Evolutionary conservation across 1,284 basidiomycete genomes (phyloP).

Genomic region (Cystobasidium sp.): DNA sequence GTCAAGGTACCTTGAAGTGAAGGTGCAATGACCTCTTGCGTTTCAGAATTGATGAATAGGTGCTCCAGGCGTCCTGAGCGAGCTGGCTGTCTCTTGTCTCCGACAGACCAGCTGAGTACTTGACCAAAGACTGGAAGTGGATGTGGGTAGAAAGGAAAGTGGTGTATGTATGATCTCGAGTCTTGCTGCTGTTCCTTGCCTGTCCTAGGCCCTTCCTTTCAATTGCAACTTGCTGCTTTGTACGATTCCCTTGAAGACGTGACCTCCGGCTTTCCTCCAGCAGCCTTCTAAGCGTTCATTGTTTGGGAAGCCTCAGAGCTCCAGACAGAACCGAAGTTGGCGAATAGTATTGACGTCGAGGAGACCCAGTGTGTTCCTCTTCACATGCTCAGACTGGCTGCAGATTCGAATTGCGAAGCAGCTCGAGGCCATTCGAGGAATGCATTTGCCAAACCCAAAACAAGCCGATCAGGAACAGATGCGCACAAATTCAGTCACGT

Average conservation of each 20-base stretch:
- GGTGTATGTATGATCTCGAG: too few relatives aligned
- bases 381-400: neutral
- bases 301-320: neutral
- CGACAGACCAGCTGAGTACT: neutral
- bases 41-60: neutral
- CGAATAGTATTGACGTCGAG: neutral
- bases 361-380: neutral
- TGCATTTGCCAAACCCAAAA: slow-evolving; percentile 17
- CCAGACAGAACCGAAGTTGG: neutral
- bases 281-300: neutral
- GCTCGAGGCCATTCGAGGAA: slow-evolving; percentile 8
- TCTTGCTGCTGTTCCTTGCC: too few relatives aligned
- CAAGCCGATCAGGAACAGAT: slow-evolving; percentile 5
- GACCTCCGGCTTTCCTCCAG: slow-evolving; percentile 4
- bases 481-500: neutral
- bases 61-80: too few relatives aligned
- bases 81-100: neutral
- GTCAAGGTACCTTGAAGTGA: neutral
- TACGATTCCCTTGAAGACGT: neutral
- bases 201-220: too few relatives aligned
- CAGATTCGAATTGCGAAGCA: neutral
- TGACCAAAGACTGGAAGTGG: too few relatives aligned
- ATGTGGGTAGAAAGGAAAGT: too few relatives aligned
- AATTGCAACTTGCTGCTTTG: neutral
- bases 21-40: slow-evolving; percentile 8